Percentiles rank a stretch among this genome's conserved stretches.
Conservation (phyloP, 768 basidiomycete genomes). For the Lactarius quietus region DNA sequence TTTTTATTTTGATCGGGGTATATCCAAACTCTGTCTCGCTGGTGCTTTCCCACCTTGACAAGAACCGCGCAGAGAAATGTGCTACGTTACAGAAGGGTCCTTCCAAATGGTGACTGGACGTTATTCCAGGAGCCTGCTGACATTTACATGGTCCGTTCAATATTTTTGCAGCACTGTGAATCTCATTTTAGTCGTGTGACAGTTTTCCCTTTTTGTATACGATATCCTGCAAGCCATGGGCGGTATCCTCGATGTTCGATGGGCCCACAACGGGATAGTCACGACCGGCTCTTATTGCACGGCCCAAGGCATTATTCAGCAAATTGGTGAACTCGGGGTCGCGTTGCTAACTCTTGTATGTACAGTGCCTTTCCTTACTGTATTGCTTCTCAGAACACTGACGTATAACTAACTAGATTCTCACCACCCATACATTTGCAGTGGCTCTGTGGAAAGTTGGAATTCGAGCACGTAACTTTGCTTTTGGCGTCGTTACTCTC, state of each 20-base stretch:
- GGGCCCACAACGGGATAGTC: slow-evolving; percentile 34
- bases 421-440: slow-evolving; percentile 42
- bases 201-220: slow-evolving; percentile 31
- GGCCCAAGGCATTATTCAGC: slow-evolving; percentile 41
- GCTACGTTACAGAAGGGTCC: slow-evolving; percentile 5
- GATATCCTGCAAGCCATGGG: slow-evolving; percentile 33
- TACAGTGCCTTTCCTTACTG: neutral
- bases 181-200: slow-evolving; percentile 20
- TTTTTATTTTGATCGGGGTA: slow-evolving; percentile 16
- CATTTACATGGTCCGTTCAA: slow-evolving; percentile 37
- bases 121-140: slow-evolving; percentile 38
- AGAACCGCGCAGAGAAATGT: slow-evolving; percentile 8
- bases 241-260: slow-evolving; percentile 37
- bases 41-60: neutral
- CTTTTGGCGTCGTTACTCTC: slow-evolving; percentile 20
- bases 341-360: slow-evolving; percentile 42
- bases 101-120: slow-evolving; percentile 10
- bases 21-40: neutral
- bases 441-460: slow-evolving; percentile 37
- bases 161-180: neutral
- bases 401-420: slow-evolving; percentile 29
- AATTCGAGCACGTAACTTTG: slow-evolving; percentile 30
- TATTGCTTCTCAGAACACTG: neutral
- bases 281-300: slow-evolving; percentile 31
- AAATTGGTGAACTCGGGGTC: slow-evolving; percentile 42